These are phyloP conservation scores for Exophiala calicioides DNA, from an alignment of 2,329 filamentous ascomycete species.

Conservation along the genomic window DNA sequence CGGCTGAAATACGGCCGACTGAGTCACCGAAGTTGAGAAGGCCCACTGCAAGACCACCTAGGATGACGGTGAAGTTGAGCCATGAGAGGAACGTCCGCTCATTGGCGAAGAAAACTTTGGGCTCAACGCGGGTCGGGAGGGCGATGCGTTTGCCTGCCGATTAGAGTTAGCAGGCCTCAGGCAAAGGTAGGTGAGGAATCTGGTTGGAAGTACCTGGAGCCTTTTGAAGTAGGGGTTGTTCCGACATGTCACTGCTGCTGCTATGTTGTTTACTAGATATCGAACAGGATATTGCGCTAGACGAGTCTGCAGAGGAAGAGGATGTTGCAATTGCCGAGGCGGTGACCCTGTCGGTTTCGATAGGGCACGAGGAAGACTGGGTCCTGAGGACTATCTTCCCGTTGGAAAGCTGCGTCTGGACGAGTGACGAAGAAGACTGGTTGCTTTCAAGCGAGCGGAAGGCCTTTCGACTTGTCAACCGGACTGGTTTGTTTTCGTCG, in stretches of 20 bases:
- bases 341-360: no score
- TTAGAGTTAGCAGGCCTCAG: constrained; percentile 4
- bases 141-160: constrained; percentile 90
- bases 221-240: constrained; percentile 92
- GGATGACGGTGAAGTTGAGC: constrained; percentile 99
- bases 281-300: no score
- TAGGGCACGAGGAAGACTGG: no score
- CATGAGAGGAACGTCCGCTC: constrained; percentile 98
- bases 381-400: constrained; percentile 16
- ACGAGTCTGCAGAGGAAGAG: no score
- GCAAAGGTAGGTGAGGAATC: background rate
- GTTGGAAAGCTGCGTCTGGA: constrained; percentile 8
- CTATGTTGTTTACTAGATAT: constrained; percentile 8
- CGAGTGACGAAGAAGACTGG: no score
- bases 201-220: constrained; percentile 68
- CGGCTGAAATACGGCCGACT: constrained; percentile 89
- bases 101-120: constrained; percentile 99
- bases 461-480: no score
- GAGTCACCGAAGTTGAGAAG: constrained; percentile 98
- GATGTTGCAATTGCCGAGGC: no score
- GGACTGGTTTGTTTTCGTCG: background rate
- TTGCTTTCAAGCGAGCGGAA: no score
- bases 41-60: constrained; percentile 92
- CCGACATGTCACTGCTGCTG: constrained; percentile 70
- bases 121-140: constrained; percentile 94